Evolutionary conservation across 805 yeast genomes (phyloP), one percentile per base, ranked within the genome.

Genomic region (Cyberlindnera bimundalis): DNA sequence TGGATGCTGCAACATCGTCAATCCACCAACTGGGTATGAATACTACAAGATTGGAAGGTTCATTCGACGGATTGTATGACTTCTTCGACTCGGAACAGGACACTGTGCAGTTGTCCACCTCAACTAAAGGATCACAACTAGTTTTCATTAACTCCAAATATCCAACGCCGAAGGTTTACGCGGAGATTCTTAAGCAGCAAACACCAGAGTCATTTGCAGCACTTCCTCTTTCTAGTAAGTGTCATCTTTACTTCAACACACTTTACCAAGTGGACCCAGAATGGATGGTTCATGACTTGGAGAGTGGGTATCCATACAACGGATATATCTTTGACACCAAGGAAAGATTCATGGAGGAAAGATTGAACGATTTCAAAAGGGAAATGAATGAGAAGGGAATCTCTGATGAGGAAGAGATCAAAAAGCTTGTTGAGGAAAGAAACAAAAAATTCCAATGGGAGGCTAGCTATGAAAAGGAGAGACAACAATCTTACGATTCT

Each of bases 281-380:
- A 10, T 57, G 61, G 61, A 33, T 30, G 1, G 19, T 56, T 6
- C 43, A 51, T 9, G 55, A 50, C 4, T 27, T 57, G 14, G 59
- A 53, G 32, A 17, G 15, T 8, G 49, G 44, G 1, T 39, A 42
- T 30, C 43, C 45, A 6, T 54, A 56, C 37, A 46, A 55, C 29
- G 51, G 54, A 0, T 47, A 29, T 25, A 53, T 57, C 28, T 57
- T 56, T 35, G 59, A 55, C 25, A 54, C 58, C 4, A 53, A 51
- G 24, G 53, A 49, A 5, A 16, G 40, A 9, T 56, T 42, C 31
- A 12, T 56, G 9, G 42, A 42, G 19, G 53, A 52, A 8, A 39
- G 48, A 19, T 35, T 32, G 23, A 32, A 46, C 6, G 52, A 50
- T 0, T 51, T 45, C 37, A 51, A 45, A 42, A 28, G 39, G 9